Evolutionary conservation across 2,329 filamentous ascomycete genomes (phyloP).

Genomic region (Hymenoscyphus occultus): DNA sequence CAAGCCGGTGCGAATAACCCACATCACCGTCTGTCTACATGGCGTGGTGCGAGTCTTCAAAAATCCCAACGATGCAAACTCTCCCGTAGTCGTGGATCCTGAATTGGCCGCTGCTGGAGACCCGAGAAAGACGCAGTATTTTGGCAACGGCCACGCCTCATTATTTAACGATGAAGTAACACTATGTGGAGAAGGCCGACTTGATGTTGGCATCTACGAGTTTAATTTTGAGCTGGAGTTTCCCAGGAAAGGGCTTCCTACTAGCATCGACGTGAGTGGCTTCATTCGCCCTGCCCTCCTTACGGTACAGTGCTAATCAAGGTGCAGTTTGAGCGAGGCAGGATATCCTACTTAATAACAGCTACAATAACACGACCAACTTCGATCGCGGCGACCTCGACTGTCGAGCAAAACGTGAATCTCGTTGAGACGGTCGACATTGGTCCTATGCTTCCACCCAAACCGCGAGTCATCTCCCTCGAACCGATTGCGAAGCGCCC

Average conservation of each 20-base stretch:
- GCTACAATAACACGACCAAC: slow-evolving; percentile 87
- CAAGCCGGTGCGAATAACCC: slow-evolving; percentile 74
- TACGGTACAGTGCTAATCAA: slow-evolving; percentile 20
- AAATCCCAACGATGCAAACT: slow-evolving; percentile 55
- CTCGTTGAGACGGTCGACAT: slow-evolving; percentile 84
- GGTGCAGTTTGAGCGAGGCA: slow-evolving; percentile 85
- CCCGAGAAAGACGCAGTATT: slow-evolving; percentile 51
- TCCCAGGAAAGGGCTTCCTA: slow-evolving; percentile 68
- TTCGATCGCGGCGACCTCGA: slow-evolving; percentile 75
- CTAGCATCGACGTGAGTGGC: slow-evolving; percentile 83
- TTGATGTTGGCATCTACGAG: slow-evolving; percentile 72
- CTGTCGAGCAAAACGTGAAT: slow-evolving; percentile 77
- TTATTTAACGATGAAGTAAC: slow-evolving; percentile 81
- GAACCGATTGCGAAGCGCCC: slow-evolving; percentile 77
- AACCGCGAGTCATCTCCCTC: slow-evolving; percentile 78
- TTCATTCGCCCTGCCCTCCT: not conserved
- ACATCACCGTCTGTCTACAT: slow-evolving; percentile 74
- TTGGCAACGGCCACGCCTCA: slow-evolving; percentile 74
- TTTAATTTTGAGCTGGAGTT: slow-evolving; percentile 76
- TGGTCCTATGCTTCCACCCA: slow-evolving; percentile 68
- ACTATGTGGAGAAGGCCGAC: slow-evolving; percentile 72
- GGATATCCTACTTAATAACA: slow-evolving; percentile 86
- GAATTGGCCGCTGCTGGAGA: slow-evolving; percentile 37
- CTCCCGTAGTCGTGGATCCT: slow-evolving; percentile 41
- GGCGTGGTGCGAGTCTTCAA: slow-evolving; percentile 79